Evolutionary conservation across 805 yeast species (phyloP), one percentile per base, ranked within the genome.

Genomic region (Kuraishia borneana): DNA sequence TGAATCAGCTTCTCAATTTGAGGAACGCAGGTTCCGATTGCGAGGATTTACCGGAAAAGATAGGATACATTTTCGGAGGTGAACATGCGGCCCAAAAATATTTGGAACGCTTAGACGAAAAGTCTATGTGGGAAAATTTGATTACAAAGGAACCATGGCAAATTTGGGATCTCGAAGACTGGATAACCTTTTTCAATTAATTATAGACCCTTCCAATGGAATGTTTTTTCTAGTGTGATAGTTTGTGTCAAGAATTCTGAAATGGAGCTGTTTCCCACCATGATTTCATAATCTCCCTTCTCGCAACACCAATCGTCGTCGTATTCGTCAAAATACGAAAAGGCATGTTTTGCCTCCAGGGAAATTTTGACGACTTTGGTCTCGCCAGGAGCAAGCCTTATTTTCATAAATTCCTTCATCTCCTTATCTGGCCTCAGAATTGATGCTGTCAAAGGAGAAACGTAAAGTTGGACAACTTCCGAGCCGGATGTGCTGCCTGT

Each of bases 381-480:
- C 42, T 65, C 67, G 6, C 74, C 74, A 4, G 75, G 56, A 32
- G 52, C 44, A 38, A 76, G 44, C 25, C 39, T 47, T 6, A 69
- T 65, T 52, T 76, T 75, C 13, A 53, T 64, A 45, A 70, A 76
- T 18, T 68, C 78, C 50, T 71, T 74, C 49, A 76, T 59, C 45
- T 76, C 82, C 52, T 75, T 76, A 18, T 60, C 48, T 8, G 82
- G 78, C 46, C 82, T 64, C 34, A 60, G 59, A 28, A 62, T 47
- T 10, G 51, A 36, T 16, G 73, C 63, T 1, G 19, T 17, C 41
- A 26, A 25, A 10, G 53, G 47, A 14, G 44, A 33, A 37, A 76
- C 46, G 46, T 75, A 76, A 16, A 72, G 53, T 50, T 76, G 83
- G 8, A 67, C 68, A 26, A 62, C 68, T 47, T 74, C 79, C 13